phyloP scores from a whole-genome alignment of 768 basidiomycete species.

The Amanita rubescens region DNA sequence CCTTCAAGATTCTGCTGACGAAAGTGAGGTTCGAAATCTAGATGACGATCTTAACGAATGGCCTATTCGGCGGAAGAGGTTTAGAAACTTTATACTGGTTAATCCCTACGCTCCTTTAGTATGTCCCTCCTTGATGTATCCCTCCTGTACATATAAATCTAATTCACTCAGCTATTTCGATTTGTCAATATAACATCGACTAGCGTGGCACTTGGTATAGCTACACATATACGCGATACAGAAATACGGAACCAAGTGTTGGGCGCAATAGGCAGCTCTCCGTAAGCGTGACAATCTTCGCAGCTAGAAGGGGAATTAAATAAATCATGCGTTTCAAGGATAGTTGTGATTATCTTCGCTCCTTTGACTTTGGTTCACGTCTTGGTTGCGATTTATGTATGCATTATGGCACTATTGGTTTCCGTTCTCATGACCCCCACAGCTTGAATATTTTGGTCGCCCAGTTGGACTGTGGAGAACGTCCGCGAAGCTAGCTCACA shows the following conservation, averaged over 20 bases:
- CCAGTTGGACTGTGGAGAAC: conserved; percentile 91
- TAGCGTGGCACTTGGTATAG: conserved; percentile 69
- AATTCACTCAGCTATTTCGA: conserved; percentile 59
- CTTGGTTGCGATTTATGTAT: conserved; percentile 77
- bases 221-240: conserved; percentile 59
- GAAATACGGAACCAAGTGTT: conserved; percentile 44
- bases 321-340: conserved; percentile 30
- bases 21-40: conserved; percentile 17
- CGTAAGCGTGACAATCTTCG: conserved; percentile 37
- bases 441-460: conserved; percentile 91
- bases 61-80: conserved; percentile 33
- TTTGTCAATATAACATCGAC: conserved; percentile 81
- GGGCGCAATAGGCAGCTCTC: conserved; percentile 78
- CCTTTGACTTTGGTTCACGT: conserved; percentile 80
- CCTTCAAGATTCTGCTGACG: conserved; percentile 20
- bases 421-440: conserved; percentile 8
- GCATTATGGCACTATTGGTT: conserved; percentile 18
- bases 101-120: conserved; percentile 80
- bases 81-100: conserved; percentile 61
- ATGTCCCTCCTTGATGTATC: conserved; percentile 14
- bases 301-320: neutral
- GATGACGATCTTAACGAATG: conserved; percentile 22
- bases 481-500: conserved; percentile 79
- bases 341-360: conserved; percentile 80
- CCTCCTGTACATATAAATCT: conserved; percentile 7